phyloP scores from a whole-genome alignment of 148 eudicot genomes.

The Silene latifolia region DNA sequence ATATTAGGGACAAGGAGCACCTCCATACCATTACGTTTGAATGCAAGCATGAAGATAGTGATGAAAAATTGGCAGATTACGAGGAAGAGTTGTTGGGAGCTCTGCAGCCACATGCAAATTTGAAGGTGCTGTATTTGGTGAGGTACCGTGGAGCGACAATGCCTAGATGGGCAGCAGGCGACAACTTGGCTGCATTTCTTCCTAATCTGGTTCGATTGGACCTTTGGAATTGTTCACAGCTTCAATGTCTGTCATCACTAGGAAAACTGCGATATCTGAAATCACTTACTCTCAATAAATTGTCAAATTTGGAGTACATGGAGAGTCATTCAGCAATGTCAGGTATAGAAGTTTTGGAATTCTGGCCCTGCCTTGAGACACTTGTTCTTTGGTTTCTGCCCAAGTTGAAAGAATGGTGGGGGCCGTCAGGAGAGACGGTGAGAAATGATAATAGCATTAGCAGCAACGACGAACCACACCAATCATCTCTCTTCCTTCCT shows the following conservation, averaged over 20 bases:
- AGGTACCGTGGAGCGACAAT: background rate
- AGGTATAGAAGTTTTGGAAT: background rate
- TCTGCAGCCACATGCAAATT: slow-evolving; percentile 7
- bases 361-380: background rate
- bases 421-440: background rate
- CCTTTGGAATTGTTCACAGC: background rate
- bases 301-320: slow-evolving; percentile 3
- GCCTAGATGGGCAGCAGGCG: slow-evolving; percentile 5
- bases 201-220: background rate
- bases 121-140: background rate
- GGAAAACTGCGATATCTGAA: slow-evolving; percentile 11
- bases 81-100: slow-evolving; percentile 17
- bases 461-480: background rate
- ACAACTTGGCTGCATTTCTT: background rate
- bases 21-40: background rate
- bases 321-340: background rate
- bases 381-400: background rate
- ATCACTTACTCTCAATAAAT: background rate
- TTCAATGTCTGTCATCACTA: background rate
- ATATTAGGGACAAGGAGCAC: background rate
- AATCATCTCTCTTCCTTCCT: background rate
- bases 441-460: background rate
- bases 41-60: background rate
- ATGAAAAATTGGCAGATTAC: background rate
- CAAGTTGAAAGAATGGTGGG: background rate